Evolutionary conservation across 108 stramenopile genomes (phyloP).

Genomic region (Cyclotella sp.): DNA sequence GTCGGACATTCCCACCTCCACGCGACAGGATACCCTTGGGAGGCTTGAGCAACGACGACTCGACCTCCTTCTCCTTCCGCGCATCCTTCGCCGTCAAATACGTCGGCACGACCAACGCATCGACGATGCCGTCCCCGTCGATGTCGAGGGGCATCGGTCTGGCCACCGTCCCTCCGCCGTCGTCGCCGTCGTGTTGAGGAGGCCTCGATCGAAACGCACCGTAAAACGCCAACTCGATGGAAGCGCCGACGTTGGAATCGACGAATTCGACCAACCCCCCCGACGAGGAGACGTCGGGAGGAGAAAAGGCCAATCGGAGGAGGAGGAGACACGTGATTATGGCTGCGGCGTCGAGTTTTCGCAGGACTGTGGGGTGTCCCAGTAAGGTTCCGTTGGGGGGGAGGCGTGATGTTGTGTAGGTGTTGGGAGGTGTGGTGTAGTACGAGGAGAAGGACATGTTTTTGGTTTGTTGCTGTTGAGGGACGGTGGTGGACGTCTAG

Average conservation of each 20-base stretch:
- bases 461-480: not conserved
- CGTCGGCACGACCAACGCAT: conserved; percentile 68
- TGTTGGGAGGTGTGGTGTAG: not conserved
- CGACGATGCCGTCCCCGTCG: conserved; percentile 84
- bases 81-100: conserved; percentile 30
- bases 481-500: too few species aligned
- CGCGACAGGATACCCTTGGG: conserved; percentile 4
- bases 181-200: not conserved
- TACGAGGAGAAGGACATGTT: not conserved
- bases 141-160: conserved; percentile 71
- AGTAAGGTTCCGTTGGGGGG: not conserved
- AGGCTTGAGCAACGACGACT: not conserved
- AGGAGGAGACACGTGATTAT: conserved; percentile 38
- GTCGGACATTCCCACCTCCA: not conserved
- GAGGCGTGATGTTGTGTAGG: not conserved
- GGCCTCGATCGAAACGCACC: conserved; percentile 43
- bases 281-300: not conserved
- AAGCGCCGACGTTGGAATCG: conserved; percentile 51
- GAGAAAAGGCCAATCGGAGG: conserved; percentile 48
- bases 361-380: not conserved
- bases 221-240: conserved; percentile 73
- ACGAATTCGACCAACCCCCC: conserved; percentile 9
- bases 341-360: conserved; percentile 41
- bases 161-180: conserved; percentile 22
- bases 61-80: conserved; percentile 17